phyloP scores from a whole-genome alignment of 768 basidiomycete species.

The Leccinellum luteum region DNA sequence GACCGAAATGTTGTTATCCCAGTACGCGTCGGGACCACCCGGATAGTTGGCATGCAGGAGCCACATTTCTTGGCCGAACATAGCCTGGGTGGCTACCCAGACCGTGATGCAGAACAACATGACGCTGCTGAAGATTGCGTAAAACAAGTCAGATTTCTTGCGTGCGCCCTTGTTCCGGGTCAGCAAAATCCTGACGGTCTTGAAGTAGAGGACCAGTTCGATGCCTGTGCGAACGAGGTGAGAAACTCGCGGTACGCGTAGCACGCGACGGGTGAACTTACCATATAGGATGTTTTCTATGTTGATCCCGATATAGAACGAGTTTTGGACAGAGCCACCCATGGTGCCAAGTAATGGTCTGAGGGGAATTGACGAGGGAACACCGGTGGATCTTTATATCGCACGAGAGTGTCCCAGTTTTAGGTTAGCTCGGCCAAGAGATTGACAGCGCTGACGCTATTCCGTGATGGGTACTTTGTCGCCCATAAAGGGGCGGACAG shows the following conservation, averaged over 20 bases:
- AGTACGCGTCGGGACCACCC: constrained; percentile 35
- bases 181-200: constrained; percentile 16
- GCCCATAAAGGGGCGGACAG: neutral
- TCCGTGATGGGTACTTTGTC: neutral
- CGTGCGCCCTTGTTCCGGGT: neutral
- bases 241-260: neutral
- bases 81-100: constrained; percentile 18
- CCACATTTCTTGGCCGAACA: constrained; percentile 37
- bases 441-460: neutral
- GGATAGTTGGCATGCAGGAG: constrained; percentile 31
- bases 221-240: constrained; percentile 15
- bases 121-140: constrained; percentile 24
- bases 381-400: constrained; percentile 5
- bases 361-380: neutral
- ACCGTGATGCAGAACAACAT: constrained; percentile 31
- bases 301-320: constrained; percentile 14
- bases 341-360: neutral
- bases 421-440: neutral
- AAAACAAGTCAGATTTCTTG: constrained; percentile 16
- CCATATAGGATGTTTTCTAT: constrained; percentile 24
- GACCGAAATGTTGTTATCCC: constrained; percentile 17
- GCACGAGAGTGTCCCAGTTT: neutral
- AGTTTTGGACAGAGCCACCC: constrained; percentile 8
- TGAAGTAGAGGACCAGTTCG: constrained; percentile 24
- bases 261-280: constrained; percentile 1